Conservation (phyloP, 164 flowering plant genomes). For the Magnolia officinalis region DNA sequence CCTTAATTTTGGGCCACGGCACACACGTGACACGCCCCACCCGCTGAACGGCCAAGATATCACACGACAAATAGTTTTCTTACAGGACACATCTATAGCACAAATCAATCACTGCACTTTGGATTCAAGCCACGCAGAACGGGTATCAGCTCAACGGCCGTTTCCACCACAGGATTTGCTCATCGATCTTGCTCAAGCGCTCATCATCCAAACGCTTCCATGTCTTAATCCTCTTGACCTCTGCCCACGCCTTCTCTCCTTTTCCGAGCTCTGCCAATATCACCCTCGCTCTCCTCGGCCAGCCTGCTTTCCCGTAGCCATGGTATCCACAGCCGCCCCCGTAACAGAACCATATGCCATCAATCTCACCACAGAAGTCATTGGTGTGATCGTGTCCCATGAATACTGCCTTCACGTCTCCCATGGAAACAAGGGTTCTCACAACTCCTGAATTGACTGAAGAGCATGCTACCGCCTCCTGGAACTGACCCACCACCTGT, state of each 20-base stretch:
- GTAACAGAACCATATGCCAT: slow-evolving; percentile 80
- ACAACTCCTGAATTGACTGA: slow-evolving; percentile 67
- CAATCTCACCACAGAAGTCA: slow-evolving; percentile 81
- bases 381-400: slow-evolving; percentile 85
- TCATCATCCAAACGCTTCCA: slow-evolving; percentile 89
- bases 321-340: slow-evolving; percentile 94
- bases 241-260: slow-evolving; percentile 46
- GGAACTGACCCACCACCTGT: slow-evolving; percentile 50
- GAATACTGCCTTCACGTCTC: slow-evolving; percentile 77
- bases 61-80: not conserved
- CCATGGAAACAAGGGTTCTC: slow-evolving; percentile 50
- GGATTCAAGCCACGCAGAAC: not conserved
- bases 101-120: not conserved
- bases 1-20: too few species aligned
- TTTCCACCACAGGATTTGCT: slow-evolving; percentile 60
- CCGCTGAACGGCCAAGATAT: not conserved
- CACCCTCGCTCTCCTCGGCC: slow-evolving; percentile 74
- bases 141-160: not conserved
- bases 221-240: slow-evolving; percentile 63
- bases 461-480: slow-evolving; percentile 75
- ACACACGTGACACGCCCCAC: not conserved
- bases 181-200: slow-evolving; percentile 58
- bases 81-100: not conserved
- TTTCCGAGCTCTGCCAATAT: slow-evolving; percentile 55
- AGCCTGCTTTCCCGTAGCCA: slow-evolving; percentile 74